Evolutionary conservation across 2,329 filamentous ascomycete genomes (phyloP).

Genomic region (Fusarium napiforme): DNA sequence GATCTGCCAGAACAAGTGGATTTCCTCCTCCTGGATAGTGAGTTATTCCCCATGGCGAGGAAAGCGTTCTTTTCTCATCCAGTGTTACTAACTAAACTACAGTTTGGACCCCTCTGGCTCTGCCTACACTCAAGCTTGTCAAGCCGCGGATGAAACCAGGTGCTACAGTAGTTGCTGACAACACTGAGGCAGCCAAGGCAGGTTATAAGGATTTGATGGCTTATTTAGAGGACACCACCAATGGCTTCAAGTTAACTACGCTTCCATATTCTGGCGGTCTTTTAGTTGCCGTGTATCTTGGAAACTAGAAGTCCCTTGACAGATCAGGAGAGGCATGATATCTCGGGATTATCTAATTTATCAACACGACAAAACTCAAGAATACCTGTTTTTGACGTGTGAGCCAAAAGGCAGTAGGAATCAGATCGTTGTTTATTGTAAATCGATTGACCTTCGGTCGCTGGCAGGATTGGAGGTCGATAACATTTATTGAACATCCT

Average conservation of each 20-base stretch:
- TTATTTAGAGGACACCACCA: conserved; percentile 57
- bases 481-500: no score
- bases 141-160: conserved; percentile 58
- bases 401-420: neutral
- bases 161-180: conserved; percentile 62
- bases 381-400: neutral
- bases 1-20: conserved; percentile 62
- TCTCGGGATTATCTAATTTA: neutral
- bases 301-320: neutral
- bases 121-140: conserved; percentile 62
- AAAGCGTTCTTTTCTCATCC: neutral
- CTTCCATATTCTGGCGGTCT: conserved; percentile 48
- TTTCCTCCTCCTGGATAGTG: conserved; percentile 69
- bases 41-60: conserved; percentile 44
- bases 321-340: neutral
- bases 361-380: neutral
- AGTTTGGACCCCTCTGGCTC: conserved; percentile 67
- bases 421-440: neutral
- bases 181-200: conserved; percentile 52
- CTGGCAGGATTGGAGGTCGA: neutral
- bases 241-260: conserved; percentile 58
- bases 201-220: conserved; percentile 60
- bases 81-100: neutral
- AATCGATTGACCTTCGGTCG: neutral
- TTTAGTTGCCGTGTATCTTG: conserved; percentile 40